These are phyloP conservation scores for Holtermanniella nyarrowii DNA, from an alignment of 768 basidiomycete species.

Conservation along the genomic window DNA sequence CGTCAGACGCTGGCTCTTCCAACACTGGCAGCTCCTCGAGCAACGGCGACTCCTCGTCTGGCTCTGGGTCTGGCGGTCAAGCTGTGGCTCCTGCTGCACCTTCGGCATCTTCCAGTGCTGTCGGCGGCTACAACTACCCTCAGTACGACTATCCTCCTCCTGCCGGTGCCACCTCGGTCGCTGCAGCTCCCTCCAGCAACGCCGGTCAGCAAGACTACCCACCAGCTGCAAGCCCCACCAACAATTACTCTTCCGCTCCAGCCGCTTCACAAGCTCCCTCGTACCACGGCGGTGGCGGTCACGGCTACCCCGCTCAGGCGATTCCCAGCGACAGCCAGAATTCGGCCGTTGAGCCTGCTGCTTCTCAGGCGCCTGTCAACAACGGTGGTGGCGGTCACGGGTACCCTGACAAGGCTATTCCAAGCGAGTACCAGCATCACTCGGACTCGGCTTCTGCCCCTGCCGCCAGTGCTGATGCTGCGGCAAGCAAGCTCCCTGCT, in stretches of 20 bases:
- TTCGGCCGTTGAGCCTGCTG: neutral
- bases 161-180: neutral
- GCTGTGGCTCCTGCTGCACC: constrained; percentile 6
- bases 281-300: constrained; percentile 10
- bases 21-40: constrained; percentile 2
- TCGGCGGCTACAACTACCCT: neutral
- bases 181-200: constrained; percentile 1
- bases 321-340: neutral
- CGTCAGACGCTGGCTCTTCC: neutral
- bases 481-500: neutral
- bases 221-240: neutral
- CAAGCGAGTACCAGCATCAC: neutral
- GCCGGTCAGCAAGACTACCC: constrained; percentile 4
- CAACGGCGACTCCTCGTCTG: neutral
- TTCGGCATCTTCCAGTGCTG: neutral
- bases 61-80: neutral
- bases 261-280: neutral
- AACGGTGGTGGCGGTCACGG: constrained; percentile 5
- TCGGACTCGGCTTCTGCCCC: neutral
- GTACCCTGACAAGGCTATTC: neutral
- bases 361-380: constrained; percentile 4
- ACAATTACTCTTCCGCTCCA: neutral
- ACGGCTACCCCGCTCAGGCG: neutral
- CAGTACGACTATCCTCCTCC: neutral
- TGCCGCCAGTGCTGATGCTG: constrained; percentile 1